Evolutionary conservation across 2,329 filamentous ascomycete species (phyloP).

Genomic region (Sporothrix variecibatus): DNA sequence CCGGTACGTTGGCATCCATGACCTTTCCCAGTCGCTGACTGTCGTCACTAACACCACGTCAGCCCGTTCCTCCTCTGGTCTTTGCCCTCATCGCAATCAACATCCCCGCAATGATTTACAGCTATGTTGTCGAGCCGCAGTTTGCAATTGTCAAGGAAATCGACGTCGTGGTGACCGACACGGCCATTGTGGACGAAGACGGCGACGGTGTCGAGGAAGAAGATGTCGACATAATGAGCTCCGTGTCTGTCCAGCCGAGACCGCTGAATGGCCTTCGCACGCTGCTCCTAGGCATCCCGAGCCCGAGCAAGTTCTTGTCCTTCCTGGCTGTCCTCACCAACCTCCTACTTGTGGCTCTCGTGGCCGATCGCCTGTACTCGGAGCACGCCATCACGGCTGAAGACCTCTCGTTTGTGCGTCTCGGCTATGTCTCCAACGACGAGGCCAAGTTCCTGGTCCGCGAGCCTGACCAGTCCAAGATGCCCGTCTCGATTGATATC

Average conservation of each 20-base stretch:
- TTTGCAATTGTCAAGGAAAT: slow-evolving; percentile 63
- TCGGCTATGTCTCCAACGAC: slow-evolving; percentile 81
- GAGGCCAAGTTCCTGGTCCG: slow-evolving; percentile 81
- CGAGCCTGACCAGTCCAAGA: slow-evolving; percentile 73
- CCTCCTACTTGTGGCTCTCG: slow-evolving; percentile 64
- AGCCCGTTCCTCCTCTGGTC: slow-evolving; percentile 42
- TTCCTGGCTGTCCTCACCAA: slow-evolving; percentile 73
- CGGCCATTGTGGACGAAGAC: slow-evolving; percentile 41
- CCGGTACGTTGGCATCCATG: slow-evolving; percentile 38
- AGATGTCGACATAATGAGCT: slow-evolving; percentile 65
- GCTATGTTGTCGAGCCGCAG: slow-evolving; percentile 57
- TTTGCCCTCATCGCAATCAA: slow-evolving; percentile 68
- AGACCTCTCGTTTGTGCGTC: slow-evolving; percentile 79
- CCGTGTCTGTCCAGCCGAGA: slow-evolving; percentile 59
- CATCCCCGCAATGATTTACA: slow-evolving; percentile 62
- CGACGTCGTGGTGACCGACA: slow-evolving; percentile 56
- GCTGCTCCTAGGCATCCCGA: slow-evolving; percentile 75
- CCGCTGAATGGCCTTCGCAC: slow-evolving; percentile 61
- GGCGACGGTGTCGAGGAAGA: slow-evolving; percentile 46
- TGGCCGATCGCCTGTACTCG: slow-evolving; percentile 76
- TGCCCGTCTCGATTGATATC: slow-evolving; percentile 75
- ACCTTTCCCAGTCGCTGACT: not conserved
- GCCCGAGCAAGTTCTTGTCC: slow-evolving; percentile 67
- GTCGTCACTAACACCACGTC: not conserved
- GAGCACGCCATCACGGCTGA: slow-evolving; percentile 70